Evolutionary conservation across 768 basidiomycete genomes (phyloP), one percentile per base, ranked within the genome.

Genomic region (Podaxis sp.): DNA sequence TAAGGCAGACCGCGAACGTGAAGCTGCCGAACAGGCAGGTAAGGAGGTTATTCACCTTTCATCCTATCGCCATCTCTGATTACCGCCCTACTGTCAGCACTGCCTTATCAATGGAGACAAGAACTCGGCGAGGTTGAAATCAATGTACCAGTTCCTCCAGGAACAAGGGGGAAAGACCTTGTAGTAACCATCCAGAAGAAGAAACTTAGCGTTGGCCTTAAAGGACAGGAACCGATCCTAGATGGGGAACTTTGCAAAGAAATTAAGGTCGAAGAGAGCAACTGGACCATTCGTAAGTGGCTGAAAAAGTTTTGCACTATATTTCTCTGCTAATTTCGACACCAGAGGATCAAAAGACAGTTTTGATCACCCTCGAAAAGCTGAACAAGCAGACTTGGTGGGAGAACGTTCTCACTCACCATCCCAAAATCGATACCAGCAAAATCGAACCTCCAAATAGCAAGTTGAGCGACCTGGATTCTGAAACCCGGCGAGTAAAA

Each of bases 381-480:
- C 67, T 92, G 57, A 93, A 95, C 74, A 79, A 91, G 65, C 85
- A 91, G 73, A 85, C 91, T 63, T 98, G 97, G 97, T 99, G 97
- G 97, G 92, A 94, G 73, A 95, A 98, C 73, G 90, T 98, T 66
- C 78, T 98, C 55, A 90, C 90, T 1, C 93, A 96, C 69, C 94
- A 97, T 70, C 94, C 97, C 13, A 98, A 95, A 80, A 89, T 98
- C 80, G 92, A 98, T 70, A 97, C 95, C 9, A 90, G 82, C 59
- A 98, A 97, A 79, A 98, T 99, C 67, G 89, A 90, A 69, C 97
- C 97, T 2, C 86, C 89, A 69, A 96, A 98, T 73, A 95, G 95
- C 72, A 96, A 97, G 72, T 81, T 99, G 57, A 91, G 94, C 72
- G 97, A 99, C 70, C 83, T 99, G 22, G 97, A 99, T 69, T 91